Percentiles rank a stretch among this genome's conserved stretches.
Evolutionary conservation across 805 yeast genomes (phyloP).

Genomic region (Yarrowia bubula): DNA sequence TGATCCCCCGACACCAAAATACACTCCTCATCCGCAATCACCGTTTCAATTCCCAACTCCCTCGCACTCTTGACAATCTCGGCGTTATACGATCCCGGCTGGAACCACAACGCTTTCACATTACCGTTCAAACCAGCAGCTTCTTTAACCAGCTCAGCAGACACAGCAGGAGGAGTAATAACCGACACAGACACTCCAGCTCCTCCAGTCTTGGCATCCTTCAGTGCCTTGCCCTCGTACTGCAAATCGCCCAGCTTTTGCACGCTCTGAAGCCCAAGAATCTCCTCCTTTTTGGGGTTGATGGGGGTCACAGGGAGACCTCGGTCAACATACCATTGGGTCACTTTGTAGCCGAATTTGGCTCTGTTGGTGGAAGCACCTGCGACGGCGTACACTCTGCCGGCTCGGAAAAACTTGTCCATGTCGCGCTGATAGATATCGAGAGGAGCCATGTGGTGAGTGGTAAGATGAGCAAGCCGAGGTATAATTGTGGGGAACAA

Average conservation of each 20-base stretch:
- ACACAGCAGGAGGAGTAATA: conserved; percentile 70
- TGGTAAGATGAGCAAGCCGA: not conserved
- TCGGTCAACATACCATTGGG: conserved; percentile 62
- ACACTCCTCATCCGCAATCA: conserved; percentile 52
- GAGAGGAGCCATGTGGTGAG: not conserved
- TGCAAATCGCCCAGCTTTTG: conserved; percentile 32
- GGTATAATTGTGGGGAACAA: not conserved
- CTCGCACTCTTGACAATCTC: conserved; percentile 44
- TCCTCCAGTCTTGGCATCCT: conserved; percentile 31
- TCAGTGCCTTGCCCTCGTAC: conserved; percentile 29
- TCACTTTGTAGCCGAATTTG: conserved; percentile 69
- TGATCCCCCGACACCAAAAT: conserved; percentile 65
- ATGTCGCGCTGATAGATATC: conserved; percentile 29
- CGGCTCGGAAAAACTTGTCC: conserved; percentile 50
- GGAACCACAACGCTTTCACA: conserved; percentile 71
- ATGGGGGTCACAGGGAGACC: conserved; percentile 62
- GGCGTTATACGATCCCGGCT: conserved; percentile 71
- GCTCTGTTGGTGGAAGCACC: conserved; percentile 67
- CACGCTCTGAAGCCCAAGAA: conserved; percentile 47
- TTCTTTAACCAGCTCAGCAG: conserved; percentile 47
- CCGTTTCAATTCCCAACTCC: conserved; percentile 32
- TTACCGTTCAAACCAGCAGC: conserved; percentile 38
- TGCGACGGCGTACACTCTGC: conserved; percentile 58
- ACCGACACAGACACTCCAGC: conserved; percentile 56
- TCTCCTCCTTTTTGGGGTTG: conserved; percentile 54